Evolutionary conservation across 441 rosid species (phyloP).

Genomic region (Oxalis stricta): DNA sequence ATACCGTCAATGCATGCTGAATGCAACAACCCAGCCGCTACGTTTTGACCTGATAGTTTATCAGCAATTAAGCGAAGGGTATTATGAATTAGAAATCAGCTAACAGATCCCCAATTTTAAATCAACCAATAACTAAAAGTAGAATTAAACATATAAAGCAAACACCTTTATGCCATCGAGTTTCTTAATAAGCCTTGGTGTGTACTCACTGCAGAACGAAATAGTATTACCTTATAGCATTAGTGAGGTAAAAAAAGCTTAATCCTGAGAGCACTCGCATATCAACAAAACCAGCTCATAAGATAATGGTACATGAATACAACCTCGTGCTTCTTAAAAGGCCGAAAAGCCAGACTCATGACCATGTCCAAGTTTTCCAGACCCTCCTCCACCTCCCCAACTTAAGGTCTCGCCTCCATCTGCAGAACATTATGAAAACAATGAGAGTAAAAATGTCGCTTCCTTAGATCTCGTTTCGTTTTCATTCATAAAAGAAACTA

Average conservation of each 20-base stretch:
- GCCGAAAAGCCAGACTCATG: conserved; percentile 59
- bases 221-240: conserved; percentile 6
- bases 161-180: conserved; percentile 75
- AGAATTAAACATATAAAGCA: neutral
- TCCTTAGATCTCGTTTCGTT: neutral
- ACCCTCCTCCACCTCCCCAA: conserved; percentile 86
- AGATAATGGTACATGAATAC: conserved; percentile 4
- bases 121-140: conserved; percentile 8
- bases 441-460: neutral
- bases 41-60: conserved; percentile 38
- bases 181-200: conserved; percentile 78
- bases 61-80: conserved; percentile 10
- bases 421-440: conserved; percentile 15
- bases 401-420: conserved; percentile 76
- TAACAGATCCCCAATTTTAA: conserved; percentile 3
- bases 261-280: neutral
- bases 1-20: conserved; percentile 83
- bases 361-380: conserved; percentile 89
- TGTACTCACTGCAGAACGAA: conserved; percentile 61
- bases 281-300: neutral
- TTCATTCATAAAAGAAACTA: neutral
- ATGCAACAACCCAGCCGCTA: conserved; percentile 88
- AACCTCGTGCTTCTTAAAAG: conserved; percentile 59
- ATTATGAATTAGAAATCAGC: conserved; percentile 5
- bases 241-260: neutral